Evolutionary conservation across 78 protist genomes (phyloP).

Genomic region (Capsaspora owczarzaki): DNA sequence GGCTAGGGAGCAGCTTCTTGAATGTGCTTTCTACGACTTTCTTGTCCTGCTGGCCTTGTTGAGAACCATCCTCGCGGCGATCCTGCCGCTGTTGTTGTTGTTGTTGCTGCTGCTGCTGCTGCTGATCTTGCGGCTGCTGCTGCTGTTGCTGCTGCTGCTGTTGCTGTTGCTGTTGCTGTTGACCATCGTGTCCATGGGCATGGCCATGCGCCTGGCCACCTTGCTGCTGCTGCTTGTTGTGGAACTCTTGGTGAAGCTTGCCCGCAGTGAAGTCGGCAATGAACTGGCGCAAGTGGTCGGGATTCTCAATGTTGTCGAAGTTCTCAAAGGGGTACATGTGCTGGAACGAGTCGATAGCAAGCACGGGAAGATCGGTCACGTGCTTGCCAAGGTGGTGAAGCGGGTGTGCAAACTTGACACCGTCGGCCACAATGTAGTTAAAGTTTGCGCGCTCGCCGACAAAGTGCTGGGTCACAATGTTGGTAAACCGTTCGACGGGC

Average conservation of each 20-base stretch:
- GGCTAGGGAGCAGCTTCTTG: background rate
- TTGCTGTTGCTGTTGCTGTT: background rate
- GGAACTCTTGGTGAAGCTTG: slow-evolving; percentile 24
- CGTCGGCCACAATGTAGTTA: slow-evolving; percentile 26
- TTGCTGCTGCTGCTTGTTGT: slow-evolving; percentile 3
- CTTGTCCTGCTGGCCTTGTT: background rate
- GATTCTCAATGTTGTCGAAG: background rate
- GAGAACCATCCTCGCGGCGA: background rate
- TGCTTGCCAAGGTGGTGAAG: slow-evolving; percentile 29
- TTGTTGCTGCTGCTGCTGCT: slow-evolving; percentile 2
- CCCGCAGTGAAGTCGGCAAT: slow-evolving; percentile 16
- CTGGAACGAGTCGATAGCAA: slow-evolving; percentile 32
- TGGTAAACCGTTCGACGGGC: background rate
- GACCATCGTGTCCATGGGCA: background rate
- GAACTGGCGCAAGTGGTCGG: slow-evolving; percentile 5
- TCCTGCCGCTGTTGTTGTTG: background rate
- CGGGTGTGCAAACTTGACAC: slow-evolving; percentile 27
- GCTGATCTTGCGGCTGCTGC: background rate
- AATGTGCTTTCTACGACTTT: background rate
- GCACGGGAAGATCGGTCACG: slow-evolving; percentile 29
- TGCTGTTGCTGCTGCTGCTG: background rate
- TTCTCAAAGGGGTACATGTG: slow-evolving; percentile 25
- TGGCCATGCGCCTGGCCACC: background rate
- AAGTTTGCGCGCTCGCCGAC: background rate
- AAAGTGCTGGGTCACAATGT: background rate